Evolutionary conservation across 2,329 filamentous ascomycete genomes (phyloP).

Genomic region (Penicillium capsulatum): DNA sequence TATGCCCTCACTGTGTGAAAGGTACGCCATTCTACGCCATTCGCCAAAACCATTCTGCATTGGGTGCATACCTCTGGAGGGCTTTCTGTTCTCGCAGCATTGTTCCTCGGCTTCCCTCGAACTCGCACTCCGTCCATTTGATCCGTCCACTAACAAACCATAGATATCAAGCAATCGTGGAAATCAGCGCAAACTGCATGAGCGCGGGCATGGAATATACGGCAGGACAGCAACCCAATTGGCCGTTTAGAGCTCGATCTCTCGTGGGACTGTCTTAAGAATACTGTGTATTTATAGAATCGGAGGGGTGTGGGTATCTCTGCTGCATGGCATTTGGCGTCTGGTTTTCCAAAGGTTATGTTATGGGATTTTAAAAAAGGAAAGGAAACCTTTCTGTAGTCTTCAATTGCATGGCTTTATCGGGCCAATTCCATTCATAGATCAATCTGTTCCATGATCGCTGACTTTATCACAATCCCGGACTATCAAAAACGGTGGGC

Average conservation of each 20-base stretch:
- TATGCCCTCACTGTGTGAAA: constrained; percentile 82
- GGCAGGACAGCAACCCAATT: neutral
- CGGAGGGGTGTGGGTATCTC: constrained; percentile 25
- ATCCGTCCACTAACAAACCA: neutral
- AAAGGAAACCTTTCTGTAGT: neutral
- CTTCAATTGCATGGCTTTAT: neutral
- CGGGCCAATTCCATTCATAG: neutral
- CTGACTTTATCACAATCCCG: no score
- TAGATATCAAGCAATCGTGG: constrained; percentile 48
- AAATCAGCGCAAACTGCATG: constrained; percentile 32
- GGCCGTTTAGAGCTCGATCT: neutral
- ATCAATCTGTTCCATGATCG: no score
- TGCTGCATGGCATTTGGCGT: constrained; percentile 39
- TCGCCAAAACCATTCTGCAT: neutral
- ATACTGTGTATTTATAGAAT: constrained; percentile 25
- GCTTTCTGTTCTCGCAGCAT: no score
- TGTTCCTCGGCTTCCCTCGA: neutral
- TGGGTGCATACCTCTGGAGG: no score
- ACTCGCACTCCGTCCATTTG: neutral
- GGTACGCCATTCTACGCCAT: constrained; percentile 52
- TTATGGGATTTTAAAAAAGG: constrained; percentile 17
- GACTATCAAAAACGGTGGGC: neutral
- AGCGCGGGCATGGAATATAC: constrained; percentile 9
- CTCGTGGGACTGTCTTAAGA: constrained; percentile 2
- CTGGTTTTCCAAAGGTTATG: no score